Base-by-base conservation (phyloP, 225 moss, liverwort and hornwort genomes). In the Pleurozium schreberi region DNA sequence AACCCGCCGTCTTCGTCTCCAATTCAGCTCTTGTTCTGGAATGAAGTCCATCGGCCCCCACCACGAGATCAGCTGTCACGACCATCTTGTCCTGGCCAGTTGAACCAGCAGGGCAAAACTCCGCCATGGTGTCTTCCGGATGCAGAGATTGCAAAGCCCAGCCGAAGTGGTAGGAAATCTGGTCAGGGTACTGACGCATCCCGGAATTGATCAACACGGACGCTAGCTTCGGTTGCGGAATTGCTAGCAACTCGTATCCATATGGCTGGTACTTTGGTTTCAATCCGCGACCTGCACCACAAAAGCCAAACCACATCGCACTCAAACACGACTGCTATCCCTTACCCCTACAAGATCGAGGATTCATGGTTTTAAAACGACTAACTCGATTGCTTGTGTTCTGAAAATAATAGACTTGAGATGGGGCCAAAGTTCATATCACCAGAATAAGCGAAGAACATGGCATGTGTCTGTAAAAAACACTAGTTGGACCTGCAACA, bases 1-100 rank as follows among this genome's bases (percentile, higher is more conserved):
- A 95, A 53, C 81, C 50, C 31, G 61, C 59, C 42, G 89, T 84
- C 89, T 92, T 93, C 17, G 45, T 76, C 78, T 92, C 93, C 92
- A 95, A 84, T 73, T 95, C 93, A 33, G 88, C 84, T 91, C 94
- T 91, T 57, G 91, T 91, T 89, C 69, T 90, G 6, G 94, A 95
- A 71, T 92, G 91, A 64, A 95, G 91, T 31, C 94, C 94, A 82
- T 95, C 94, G 19, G 94, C 94, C 20, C 94, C 94, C 57, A 95
- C 94, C 53, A 95, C 63, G 65, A 95, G 93, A 75, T 92, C 92
- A 49, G 93, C 93, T 58, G 86, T 84, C 69, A 91, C 90, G 34
- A 77, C 61, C 82, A 86, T 77, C 74, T 69, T 90, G 38, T 86
- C 86, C n/a, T 68, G 31, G 73, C 58, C 80, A 26, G 80, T 81